phyloP scores from a whole-genome alignment of 1,284 basidiomycete species.

The Cryptococcus sp. region DNA sequence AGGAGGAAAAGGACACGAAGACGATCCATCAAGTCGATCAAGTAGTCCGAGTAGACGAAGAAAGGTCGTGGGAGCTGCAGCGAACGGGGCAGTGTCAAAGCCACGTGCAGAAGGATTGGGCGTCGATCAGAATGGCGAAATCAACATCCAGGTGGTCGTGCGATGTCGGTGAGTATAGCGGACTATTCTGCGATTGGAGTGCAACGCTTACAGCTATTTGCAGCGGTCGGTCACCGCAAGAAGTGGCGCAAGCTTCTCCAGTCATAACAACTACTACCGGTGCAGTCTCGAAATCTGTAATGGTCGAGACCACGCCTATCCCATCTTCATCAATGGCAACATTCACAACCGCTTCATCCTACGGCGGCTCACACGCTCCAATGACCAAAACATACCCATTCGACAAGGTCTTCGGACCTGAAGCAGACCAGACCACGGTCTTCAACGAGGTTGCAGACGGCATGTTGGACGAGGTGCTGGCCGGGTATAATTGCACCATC shows the following conservation, averaged over 20 bases:
- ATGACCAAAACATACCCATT: constrained; percentile 83
- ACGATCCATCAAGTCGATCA: constrained; percentile 13
- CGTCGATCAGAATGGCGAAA: constrained; percentile 38
- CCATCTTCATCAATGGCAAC: constrained; percentile 31
- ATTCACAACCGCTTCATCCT: constrained; percentile 61
- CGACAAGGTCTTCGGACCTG: constrained; percentile 92
- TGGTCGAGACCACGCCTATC: constrained; percentile 66
- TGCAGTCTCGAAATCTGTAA: constrained; percentile 70
- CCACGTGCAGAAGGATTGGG: constrained; percentile 13
- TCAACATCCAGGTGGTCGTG: constrained; percentile 88
- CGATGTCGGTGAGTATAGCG: constrained; percentile 67
- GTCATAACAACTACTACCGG: constrained; percentile 76
- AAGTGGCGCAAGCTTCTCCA: constrained; percentile 76
- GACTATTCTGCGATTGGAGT: background rate
- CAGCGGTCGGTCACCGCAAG: constrained; percentile 66
- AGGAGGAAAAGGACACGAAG: background rate
- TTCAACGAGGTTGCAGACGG: constrained; percentile 92
- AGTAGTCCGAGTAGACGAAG: constrained; percentile 27
- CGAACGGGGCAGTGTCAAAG: constrained; percentile 4
- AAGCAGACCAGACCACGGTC: constrained; percentile 93
- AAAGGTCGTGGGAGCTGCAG: constrained; percentile 5
- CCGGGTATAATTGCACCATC: constrained; percentile 96
- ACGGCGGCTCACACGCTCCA: constrained; percentile 33
- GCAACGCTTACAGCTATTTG: background rate
- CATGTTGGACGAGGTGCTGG: constrained; percentile 88